Evolutionary conservation across 1,284 basidiomycete genomes (phyloP), one percentile per base, ranked within the genome.

Genomic region (Moesziomyces parantarcticus): DNA sequence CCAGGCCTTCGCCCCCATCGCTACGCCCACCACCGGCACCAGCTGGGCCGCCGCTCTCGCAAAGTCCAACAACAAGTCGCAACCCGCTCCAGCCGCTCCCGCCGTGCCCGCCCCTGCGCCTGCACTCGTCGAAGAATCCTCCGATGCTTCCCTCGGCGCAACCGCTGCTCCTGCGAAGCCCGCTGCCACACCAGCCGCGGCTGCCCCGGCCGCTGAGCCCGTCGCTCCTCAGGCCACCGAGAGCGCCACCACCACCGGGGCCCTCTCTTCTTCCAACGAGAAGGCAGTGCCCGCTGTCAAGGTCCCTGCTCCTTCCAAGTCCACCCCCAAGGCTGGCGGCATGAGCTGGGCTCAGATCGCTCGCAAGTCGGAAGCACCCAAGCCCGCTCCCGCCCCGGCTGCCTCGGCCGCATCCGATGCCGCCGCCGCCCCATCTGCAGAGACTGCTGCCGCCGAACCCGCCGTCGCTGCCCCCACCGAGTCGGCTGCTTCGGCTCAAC

Each of bases 271-370:
- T 5, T 56, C 75, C 3, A 50, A 50, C 26, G 58, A 64, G 18
- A 58, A 53, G 32, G 52, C 61, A 16, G 43, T 44, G 16, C 65
- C 68, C 25, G 69, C 73, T 16, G 69, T 72, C 58, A 70, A 74
- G 71, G 76, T 73, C 16, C 78, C 76, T n/a, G 46, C 69, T 20
- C 51, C 75, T 43, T 50, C 76, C 36, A 62, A 70, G 34, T 29
- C 59, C 22, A 50, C 63, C 21, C 50, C 66, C 53, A 67, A 61
- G 55, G 42, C 65, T 43, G 51, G 57, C 41, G 63, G 62, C 46
- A 77, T 77, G 81, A 82, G 78, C 75, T 83, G 81, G 81, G 81
- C 81, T 52, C 81, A 83, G 62, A 78, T 83, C 34, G 81, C 81
- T 42, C 77, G 79, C 53, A 65, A 75, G 62, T 75, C 65, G 23